Conservation (phyloP, 2,329 filamentous ascomycete genomes). For the Colletotrichum sojae region DNA sequence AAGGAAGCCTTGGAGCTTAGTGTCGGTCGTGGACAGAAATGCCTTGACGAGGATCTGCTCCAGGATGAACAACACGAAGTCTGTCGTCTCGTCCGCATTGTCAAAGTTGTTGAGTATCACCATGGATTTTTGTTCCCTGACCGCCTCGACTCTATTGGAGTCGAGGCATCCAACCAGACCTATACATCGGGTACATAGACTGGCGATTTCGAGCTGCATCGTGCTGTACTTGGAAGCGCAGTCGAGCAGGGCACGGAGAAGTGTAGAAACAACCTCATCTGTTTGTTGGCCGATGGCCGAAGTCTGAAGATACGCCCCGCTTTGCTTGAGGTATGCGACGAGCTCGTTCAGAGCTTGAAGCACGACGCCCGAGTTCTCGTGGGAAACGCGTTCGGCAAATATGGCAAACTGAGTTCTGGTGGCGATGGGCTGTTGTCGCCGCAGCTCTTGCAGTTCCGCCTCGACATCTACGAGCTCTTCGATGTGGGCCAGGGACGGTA, state of each 20-base stretch:
- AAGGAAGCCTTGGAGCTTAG: slow-evolving; percentile 89
- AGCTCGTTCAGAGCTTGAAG: slow-evolving; percentile 86
- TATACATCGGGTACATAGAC: slow-evolving; percentile 84
- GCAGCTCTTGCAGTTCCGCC: slow-evolving; percentile 73
- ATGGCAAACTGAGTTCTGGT: slow-evolving; percentile 61
- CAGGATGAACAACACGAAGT: slow-evolving; percentile 88
- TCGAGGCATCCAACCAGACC: slow-evolving; percentile 94
- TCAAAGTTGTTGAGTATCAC: slow-evolving; percentile 91
- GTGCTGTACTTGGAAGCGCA: slow-evolving; percentile 86
- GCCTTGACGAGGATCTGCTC: slow-evolving; percentile 91
- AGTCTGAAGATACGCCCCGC: slow-evolving; percentile 85
- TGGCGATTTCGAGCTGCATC: slow-evolving; percentile 75
- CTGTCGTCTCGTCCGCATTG: slow-evolving; percentile 80
- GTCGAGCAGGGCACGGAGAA: slow-evolving; percentile 87
- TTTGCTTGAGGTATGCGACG: slow-evolving; percentile 76
- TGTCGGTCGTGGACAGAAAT: slow-evolving; percentile 91
- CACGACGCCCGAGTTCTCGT: slow-evolving; percentile 90
- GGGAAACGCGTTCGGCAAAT: slow-evolving; percentile 80
- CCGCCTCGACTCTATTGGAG: slow-evolving; percentile 87
- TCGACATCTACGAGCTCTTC: slow-evolving; percentile 79
- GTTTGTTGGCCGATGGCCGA: slow-evolving; percentile 88
- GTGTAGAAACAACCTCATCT: slow-evolving; percentile 77
- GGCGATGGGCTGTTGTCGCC: slow-evolving; percentile 69
- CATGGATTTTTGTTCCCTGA: slow-evolving; percentile 84
- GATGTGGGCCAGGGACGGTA: slow-evolving; percentile 84